Evolutionary conservation across 106 monocot species (phyloP).

Genomic region (Dendrobium officinale): DNA sequence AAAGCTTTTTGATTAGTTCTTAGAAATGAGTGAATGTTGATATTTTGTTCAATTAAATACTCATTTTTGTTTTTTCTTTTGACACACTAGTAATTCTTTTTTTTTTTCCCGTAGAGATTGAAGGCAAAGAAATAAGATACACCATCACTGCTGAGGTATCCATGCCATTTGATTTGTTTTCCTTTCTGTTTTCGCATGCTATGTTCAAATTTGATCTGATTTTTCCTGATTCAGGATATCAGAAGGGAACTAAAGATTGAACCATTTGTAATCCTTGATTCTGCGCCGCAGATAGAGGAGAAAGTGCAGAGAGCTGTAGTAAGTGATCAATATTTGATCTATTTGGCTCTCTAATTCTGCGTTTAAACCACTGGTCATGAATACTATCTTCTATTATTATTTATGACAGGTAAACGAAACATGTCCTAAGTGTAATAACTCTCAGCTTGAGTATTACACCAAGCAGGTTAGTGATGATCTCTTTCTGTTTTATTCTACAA

Average conservation of each 20-base stretch:
- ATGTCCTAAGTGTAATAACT: conserved; percentile 53
- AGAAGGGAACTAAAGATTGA: conserved; percentile 66
- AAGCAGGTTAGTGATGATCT: conserved; percentile 41
- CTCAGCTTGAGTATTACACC: conserved; percentile 69
- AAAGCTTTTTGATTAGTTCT: not conserved
- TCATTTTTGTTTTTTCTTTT: not conserved
- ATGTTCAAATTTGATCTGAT: not conserved
- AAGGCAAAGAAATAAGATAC: conserved; percentile 39
- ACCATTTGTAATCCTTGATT: conserved; percentile 52
- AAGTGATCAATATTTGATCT: conserved; percentile 20
- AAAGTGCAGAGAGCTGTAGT: conserved; percentile 48
- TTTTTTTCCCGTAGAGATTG: conserved; percentile 28
- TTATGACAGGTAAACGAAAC: conserved; percentile 42
- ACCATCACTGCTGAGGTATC: conserved; percentile 57
- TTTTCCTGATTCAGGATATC: conserved; percentile 46
- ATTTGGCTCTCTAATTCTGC: not conserved
- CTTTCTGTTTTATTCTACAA: not conserved
- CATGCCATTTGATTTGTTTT: not conserved
- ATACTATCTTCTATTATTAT: not conserved
- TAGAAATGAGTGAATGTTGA: not conserved
- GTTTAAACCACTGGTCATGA: not conserved
- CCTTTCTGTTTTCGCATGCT: not conserved
- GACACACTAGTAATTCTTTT: not conserved
- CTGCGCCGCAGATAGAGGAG: conserved; percentile 21
- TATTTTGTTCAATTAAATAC: not conserved